A percentile compares a stretch with the other conserved stretches of the same genome.
These are phyloP conservation scores for Trichosporon sp. DNA, from an alignment of 1,284 basidiomycete genomes.

Conservation along the genomic window DNA sequence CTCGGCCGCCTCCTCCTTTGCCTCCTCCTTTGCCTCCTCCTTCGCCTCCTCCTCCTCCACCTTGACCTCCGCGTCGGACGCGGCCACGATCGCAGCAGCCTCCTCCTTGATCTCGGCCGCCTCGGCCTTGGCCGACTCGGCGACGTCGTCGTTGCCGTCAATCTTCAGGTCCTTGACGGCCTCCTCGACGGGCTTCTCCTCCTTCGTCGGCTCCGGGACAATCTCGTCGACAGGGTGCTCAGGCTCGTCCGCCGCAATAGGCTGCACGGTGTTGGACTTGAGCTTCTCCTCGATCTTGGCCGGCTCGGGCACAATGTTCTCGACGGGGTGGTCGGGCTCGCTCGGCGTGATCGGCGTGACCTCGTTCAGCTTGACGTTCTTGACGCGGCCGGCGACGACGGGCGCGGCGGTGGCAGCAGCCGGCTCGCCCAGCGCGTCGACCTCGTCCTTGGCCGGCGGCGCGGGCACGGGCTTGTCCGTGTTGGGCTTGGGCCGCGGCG, in stretches of 20 bases:
- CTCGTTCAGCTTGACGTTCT: slow-evolving; percentile 5
- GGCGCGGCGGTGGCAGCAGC: not conserved
- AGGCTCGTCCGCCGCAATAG: not conserved
- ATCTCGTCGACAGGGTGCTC: not conserved
- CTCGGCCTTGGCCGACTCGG: slow-evolving; percentile 19
- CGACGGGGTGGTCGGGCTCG: not conserved
- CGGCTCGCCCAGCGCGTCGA: not conserved
- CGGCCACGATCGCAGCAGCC: not conserved
- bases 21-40: slow-evolving; percentile 8
- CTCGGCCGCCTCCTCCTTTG: slow-evolving; percentile 12
- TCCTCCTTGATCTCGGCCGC: not conserved
- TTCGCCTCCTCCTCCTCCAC: not conserved
- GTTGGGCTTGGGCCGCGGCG: not conserved
- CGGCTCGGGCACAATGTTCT: not conserved
- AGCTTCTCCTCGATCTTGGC: not conserved
- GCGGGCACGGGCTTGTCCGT: slow-evolving; percentile 4
- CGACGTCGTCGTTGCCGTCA: slow-evolving; percentile 22
- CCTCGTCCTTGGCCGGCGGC: not conserved
- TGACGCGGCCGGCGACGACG: slow-evolving; percentile 1
- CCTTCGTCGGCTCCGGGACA: not conserved
- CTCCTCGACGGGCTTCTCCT: not conserved
- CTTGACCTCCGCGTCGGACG: slow-evolving; percentile 6
- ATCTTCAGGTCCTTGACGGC: slow-evolving; percentile 24
- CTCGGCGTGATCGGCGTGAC: not conserved
- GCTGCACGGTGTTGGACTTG: not conserved